phyloP scores from a whole-genome alignment of 2,329 filamentous ascomycete genomes.

The Trichoderma lentiforme region DNA sequence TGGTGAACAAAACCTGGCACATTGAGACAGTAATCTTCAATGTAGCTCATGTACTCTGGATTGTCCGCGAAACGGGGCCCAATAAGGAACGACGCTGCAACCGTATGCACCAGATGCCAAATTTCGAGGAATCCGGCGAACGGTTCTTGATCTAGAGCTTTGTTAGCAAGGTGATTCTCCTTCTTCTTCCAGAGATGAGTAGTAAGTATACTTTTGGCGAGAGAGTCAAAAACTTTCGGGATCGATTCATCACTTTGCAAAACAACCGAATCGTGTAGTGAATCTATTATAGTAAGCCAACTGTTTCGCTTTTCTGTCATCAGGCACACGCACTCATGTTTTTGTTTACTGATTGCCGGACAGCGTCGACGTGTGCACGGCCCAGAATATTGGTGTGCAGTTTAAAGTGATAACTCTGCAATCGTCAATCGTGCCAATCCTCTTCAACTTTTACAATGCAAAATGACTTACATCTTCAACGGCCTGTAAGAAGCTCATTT shows the following conservation, averaged over 20 bases:
- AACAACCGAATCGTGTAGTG: background rate
- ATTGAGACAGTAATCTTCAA: slow-evolving; percentile 15
- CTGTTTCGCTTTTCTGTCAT: background rate
- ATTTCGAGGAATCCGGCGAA: slow-evolving; percentile 10
- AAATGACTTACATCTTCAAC: slow-evolving; percentile 8
- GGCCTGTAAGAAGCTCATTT: slow-evolving; percentile 15
- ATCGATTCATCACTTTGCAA: background rate
- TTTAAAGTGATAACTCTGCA: slow-evolving; percentile 12
- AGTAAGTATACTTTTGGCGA: background rate
- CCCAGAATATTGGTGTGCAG: slow-evolving; percentile 12
- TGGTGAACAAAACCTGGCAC: slow-evolving; percentile 13
- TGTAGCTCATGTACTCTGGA: slow-evolving; percentile 1
- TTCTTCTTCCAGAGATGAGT: no score
- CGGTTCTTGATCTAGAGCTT: background rate
- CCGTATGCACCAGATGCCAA: slow-evolving; percentile 1
- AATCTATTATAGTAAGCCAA: background rate
- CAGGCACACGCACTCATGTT: slow-evolving; percentile 10
- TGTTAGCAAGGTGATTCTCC: background rate
- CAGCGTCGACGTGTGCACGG: slow-evolving; percentile 12
- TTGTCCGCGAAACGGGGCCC: background rate
- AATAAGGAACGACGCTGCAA: slow-evolving; percentile 4
- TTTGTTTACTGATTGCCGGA: slow-evolving; percentile 15
- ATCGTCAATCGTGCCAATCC: background rate
- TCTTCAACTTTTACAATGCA: background rate
- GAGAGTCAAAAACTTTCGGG: background rate